These are phyloP conservation scores for Blumeriella jaapii DNA, from an alignment of 2,329 filamentous ascomycete species.

Conservation along the genomic window DNA sequence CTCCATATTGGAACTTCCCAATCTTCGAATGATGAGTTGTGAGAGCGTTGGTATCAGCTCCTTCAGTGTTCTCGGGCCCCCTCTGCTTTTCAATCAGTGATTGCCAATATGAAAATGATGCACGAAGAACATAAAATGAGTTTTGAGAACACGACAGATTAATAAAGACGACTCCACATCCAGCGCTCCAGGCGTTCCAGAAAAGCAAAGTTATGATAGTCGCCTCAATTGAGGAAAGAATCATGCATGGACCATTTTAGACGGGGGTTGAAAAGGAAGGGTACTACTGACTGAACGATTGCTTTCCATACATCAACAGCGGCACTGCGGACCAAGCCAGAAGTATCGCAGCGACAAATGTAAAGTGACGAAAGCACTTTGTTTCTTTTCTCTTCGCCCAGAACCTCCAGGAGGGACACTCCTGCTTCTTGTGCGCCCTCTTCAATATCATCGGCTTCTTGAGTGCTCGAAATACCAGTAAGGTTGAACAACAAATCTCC, in stretches of 20 bases:
- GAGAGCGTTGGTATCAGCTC: slow-evolving; percentile 91
- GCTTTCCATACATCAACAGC: slow-evolving; percentile 96
- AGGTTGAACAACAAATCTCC: slow-evolving; percentile 96
- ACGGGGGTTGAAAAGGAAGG: too few species aligned
- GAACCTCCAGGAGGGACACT: slow-evolving; percentile 82
- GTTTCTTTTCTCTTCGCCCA: slow-evolving; percentile 93
- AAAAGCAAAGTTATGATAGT: too few species aligned
- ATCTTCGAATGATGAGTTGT: slow-evolving; percentile 83
- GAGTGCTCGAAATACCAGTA: slow-evolving; percentile 81
- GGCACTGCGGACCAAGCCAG: slow-evolving; percentile 77
- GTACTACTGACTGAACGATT: slow-evolving; percentile 60
- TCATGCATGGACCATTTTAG: too few species aligned
- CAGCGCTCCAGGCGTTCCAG: too few species aligned
- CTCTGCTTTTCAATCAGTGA: slow-evolving; percentile 4
- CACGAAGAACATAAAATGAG: too few species aligned
- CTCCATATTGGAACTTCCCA: slow-evolving; percentile 94
- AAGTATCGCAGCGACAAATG: slow-evolving; percentile 95
- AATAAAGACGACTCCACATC: too few species aligned
- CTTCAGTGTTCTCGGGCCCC: slow-evolving; percentile 81
- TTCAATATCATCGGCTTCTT: slow-evolving; percentile 68
- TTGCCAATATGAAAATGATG: too few species aligned
- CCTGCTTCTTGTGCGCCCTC: slow-evolving; percentile 74
- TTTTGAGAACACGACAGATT: too few species aligned
- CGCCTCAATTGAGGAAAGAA: too few species aligned
- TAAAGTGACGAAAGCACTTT: slow-evolving; percentile 95